Evolutionary conservation across 2,329 filamentous ascomycete species (phyloP), one percentile per base, ranked within the genome.

Genomic region (Didymella sp.): DNA sequence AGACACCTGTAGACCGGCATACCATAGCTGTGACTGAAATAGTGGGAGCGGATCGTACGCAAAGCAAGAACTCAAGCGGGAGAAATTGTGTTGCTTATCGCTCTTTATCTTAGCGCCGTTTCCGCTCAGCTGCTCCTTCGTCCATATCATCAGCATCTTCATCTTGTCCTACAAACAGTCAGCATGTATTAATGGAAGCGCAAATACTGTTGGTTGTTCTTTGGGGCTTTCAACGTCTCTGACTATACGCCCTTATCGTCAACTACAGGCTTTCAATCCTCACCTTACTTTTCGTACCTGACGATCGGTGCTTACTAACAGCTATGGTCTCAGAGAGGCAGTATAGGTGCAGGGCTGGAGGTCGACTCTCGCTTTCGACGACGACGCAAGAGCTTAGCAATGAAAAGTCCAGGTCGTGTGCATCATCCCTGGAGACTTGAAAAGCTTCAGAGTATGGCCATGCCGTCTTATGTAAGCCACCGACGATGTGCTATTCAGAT

Each of bases 11-110:
- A 15, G 13, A 19, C 17, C 12, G 8, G 27, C 43, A 22, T 33
- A 57, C 54, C 54, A 57, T 57, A 30, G 6, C 19, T 38, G 12
- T 42, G 13, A 22, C 8, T 28, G 30, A 31, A 37, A 31, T 27
- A 40, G 13, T 49, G 15, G 7, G 40, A 57, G 6, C 24, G 13
- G 17, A 48, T 17, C 38, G 19, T 31, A 19, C 11, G 19, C 37
- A 44, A 3, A 12, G n/a, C 28, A 24, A 38, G 17, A 4, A 12
- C 24, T 49, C 22, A 25, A 1, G 37, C n/a, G 8, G 31, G 13
- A 46, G 38, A 57, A 51, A 57, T 44, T 44, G 11, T 28, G 30
- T 17, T 28, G 37, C 54, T 57, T 48, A 57, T 49, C 54, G 44
- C n/a, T 19, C 13, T 35, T 31, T 57, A 52, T 52, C 48, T 52